Evolutionary conservation across 1,284 basidiomycete species (phyloP).

Genomic region (Peniophora sp.): DNA sequence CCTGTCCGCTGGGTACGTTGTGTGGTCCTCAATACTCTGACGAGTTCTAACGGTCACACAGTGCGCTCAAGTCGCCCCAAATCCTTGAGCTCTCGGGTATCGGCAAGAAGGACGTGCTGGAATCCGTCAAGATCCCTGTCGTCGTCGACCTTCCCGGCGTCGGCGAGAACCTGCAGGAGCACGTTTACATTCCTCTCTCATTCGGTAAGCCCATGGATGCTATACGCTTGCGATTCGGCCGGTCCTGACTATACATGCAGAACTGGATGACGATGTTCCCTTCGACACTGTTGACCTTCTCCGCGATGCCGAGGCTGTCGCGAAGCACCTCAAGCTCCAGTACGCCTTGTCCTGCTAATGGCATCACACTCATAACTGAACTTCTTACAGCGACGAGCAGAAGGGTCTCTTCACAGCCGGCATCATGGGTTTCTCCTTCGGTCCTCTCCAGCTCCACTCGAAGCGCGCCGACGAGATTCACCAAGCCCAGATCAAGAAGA

Average conservation of each 20-base stretch:
- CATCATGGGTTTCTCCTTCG: not conserved
- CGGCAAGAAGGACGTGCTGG: constrained; percentile 25
- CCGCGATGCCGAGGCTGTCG: constrained; percentile 6
- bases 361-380: not conserved
- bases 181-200: constrained; percentile 14
- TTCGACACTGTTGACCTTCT: constrained; percentile 10
- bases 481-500: not conserved
- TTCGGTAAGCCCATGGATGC: constrained; percentile 5
- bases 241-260: constrained; percentile 2
- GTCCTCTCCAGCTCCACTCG: not conserved
- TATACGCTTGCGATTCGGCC: too few relatives aligned
- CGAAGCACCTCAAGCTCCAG: constrained; percentile 9
- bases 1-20: constrained; percentile 27
- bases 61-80: constrained; percentile 14
- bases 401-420: constrained; percentile 10
- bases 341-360: not conserved
- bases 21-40: not conserved
- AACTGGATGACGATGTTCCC: constrained; percentile 8
- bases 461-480: constrained; percentile 4
- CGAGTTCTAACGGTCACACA: not conserved
- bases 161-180: constrained; percentile 35
- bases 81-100: constrained; percentile 35
- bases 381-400: not conserved
- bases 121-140: constrained; percentile 22
- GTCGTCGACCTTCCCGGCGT: constrained; percentile 29